Conservation (phyloP, 345 rosid genomes). For the Melaleuca alternifolia region DNA sequence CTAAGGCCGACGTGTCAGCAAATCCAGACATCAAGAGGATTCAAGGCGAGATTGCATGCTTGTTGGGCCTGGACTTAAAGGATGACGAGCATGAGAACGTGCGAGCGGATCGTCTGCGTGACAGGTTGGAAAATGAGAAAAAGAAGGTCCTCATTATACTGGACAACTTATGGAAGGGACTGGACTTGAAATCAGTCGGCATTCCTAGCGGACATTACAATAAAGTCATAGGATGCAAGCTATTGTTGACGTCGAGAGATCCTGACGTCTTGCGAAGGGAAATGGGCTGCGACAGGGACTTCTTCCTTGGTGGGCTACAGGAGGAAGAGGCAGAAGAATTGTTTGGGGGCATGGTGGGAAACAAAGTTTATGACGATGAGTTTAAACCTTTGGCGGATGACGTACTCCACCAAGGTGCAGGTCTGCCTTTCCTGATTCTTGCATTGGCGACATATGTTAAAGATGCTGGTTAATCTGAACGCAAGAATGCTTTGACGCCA, state of each 20-base stretch:
- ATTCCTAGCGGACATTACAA: too few relatives aligned
- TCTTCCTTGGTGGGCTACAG: background rate
- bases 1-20: background rate
- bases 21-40: background rate
- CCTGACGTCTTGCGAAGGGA: background rate
- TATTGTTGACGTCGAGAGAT: background rate
- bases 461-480: too few relatives aligned
- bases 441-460: background rate
- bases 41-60: background rate
- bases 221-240: too few relatives aligned
- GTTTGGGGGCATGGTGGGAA: background rate
- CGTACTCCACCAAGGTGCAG: background rate
- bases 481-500: too few relatives aligned
- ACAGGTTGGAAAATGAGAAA: background rate
- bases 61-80: background rate
- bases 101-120: background rate
- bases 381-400: background rate
- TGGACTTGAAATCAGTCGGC: too few relatives aligned
- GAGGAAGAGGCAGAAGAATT: background rate
- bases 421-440: background rate
- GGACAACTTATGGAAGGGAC: too few relatives aligned
- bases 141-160: background rate
- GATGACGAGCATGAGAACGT: background rate
- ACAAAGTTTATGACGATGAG: background rate
- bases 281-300: background rate